Evolutionary conservation across 2,329 filamentous ascomycete genomes (phyloP), one percentile per base, ranked within the genome.

Genomic region (Magnaporthiopsis poae): DNA sequence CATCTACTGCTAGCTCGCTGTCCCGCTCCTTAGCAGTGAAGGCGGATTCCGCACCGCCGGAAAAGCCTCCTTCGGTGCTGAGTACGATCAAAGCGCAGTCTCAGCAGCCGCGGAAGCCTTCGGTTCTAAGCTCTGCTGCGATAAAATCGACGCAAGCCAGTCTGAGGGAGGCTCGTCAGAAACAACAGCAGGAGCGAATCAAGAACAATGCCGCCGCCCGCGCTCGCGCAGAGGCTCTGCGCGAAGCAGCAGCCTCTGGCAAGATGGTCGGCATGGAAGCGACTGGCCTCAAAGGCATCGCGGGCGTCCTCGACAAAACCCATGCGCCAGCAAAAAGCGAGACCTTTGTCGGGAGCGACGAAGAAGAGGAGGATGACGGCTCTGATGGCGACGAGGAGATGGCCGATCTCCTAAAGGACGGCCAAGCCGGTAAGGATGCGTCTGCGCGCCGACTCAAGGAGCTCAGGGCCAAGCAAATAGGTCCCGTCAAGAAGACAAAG

Each of bases 321-420:
- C 90, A 94, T 73, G 84, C 86, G 3, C 84, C 86, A 1, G 84
- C 84, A 69, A 90, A 90, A 69, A 90, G 89, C 73, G 92, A 94
- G 70, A 92, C 98, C 76, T 96, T 98, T 92, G 91, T 97, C 31
- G 88, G 90, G 67, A 90, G 88, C 67, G 89, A 88, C 3, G 92
- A 95, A 68, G 90, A 91, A 68, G 88, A 91, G 62, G 84, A 90
- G 59, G 89, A 90, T 15, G 84, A 92, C 2, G 82, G 84, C 2
- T 81, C 82, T 67, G 84, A 85, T 65, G 87, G 88, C 63, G 88
- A 88, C 31, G 85, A 91, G 3, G 80, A 81, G 18, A 72, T 81
- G 69, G 77, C 80, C 3, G 80, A 79, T 36, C 79, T 84, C 60
- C 72, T 86, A 11, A 82, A 77, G 64, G 80, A 79, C 61, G 78